Conservation (phyloP, 2,329 filamentous ascomycete genomes). For the Neonectria punicea region DNA sequence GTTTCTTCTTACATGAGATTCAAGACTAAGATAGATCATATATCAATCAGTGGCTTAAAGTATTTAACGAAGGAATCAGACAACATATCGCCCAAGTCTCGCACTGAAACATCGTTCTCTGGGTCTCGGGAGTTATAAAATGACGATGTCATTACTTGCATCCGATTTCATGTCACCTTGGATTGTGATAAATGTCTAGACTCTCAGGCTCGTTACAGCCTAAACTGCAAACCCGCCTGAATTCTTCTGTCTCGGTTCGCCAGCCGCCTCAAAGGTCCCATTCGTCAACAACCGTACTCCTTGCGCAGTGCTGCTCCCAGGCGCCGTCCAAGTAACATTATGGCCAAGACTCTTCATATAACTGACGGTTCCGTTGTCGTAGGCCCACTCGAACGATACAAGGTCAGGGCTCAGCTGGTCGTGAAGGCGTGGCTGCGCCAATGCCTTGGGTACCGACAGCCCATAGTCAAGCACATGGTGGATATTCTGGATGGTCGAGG, state of each 20-base stretch:
- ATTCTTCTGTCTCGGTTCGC: constrained; percentile 68
- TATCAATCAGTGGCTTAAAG: too few relatives aligned
- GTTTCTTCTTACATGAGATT: too few relatives aligned
- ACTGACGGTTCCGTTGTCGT: neutral
- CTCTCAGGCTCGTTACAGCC: too few relatives aligned
- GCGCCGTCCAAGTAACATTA: neutral
- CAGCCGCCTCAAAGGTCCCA: constrained; percentile 79
- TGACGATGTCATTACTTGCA: too few relatives aligned
- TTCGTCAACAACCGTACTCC: constrained; percentile 72
- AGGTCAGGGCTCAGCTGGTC: constrained; percentile 71
- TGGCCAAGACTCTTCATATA: neutral
- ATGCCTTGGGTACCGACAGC: constrained; percentile 54
- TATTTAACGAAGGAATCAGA: too few relatives aligned
- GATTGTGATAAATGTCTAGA: too few relatives aligned
- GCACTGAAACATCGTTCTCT: too few relatives aligned
- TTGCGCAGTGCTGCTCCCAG: constrained; percentile 57
- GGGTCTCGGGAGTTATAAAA: too few relatives aligned
- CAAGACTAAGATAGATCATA: too few relatives aligned
- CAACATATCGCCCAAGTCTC: too few relatives aligned
- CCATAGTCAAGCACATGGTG: neutral
- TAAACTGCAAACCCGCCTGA: neutral
- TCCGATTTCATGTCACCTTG: too few relatives aligned
- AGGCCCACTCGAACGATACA: constrained; percentile 80
- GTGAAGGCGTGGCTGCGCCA: constrained; percentile 78
- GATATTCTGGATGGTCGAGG: constrained; percentile 52